phyloP scores from a whole-genome alignment of 768 basidiomycete genomes.

The Gelatoporia subvermispora region DNA sequence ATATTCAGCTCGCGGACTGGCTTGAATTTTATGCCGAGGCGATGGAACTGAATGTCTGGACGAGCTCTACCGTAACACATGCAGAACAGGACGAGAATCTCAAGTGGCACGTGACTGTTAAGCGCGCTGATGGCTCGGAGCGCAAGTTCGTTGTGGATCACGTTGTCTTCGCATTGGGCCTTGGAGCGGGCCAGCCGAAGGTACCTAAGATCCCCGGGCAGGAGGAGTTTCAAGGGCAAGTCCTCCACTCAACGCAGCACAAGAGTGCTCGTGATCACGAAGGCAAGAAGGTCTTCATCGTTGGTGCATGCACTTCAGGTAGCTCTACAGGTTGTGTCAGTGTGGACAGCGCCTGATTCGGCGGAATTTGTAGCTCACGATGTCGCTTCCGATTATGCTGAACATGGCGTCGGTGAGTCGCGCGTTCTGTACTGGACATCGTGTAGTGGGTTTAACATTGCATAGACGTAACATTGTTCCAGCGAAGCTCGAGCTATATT shows the following conservation, averaged over 20 bases:
- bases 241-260: conserved; percentile 57
- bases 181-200: conserved; percentile 33
- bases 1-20: conserved; percentile 54
- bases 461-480: conserved; percentile 53
- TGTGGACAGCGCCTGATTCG: too few species aligned
- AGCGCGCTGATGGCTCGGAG: conserved; percentile 31
- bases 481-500: conserved; percentile 49
- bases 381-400: conserved; percentile 41
- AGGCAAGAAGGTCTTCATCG: conserved; percentile 68
- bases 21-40: conserved; percentile 57
- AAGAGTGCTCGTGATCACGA: conserved; percentile 48
- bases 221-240: conserved; percentile 58
- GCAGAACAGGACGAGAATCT: conserved; percentile 17
- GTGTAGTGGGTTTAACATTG: neutral
- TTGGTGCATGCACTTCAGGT: conserved; percentile 65
- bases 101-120: conserved; percentile 25
- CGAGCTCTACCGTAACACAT: conserved; percentile 23
- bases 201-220: conserved; percentile 32
- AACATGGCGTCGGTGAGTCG: conserved; percentile 39
- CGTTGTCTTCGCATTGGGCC: conserved; percentile 36
- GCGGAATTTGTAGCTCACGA: conserved; percentile 39
- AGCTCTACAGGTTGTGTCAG: neutral
- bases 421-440: neutral
- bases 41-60: conserved; percentile 64
- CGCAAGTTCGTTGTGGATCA: conserved; percentile 27